These are phyloP conservation scores for Penicillium oxalicum DNA, from an alignment of 2,329 filamentous ascomycete genomes.

Conservation along the genomic window DNA sequence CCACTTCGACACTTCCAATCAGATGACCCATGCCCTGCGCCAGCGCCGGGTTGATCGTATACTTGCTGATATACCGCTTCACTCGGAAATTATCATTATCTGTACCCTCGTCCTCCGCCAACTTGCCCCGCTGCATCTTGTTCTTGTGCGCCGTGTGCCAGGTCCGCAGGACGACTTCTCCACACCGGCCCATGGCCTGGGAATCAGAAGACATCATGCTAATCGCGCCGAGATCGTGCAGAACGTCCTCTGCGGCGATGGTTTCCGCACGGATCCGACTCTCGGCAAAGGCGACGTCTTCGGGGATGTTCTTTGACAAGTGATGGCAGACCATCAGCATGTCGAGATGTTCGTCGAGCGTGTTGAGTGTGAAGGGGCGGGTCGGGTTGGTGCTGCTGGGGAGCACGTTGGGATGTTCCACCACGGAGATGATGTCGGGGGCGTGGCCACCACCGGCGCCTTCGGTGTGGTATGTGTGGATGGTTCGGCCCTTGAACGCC, in stretches of 20 bases:
- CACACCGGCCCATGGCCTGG: constrained; percentile 94
- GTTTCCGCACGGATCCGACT: constrained; percentile 91
- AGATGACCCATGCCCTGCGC: constrained; percentile 85
- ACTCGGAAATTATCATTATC: constrained; percentile 86
- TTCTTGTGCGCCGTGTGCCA: constrained; percentile 99
- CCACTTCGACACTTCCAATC: constrained; percentile 79
- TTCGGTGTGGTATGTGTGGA: constrained; percentile 96
- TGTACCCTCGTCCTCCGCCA: constrained; percentile 72
- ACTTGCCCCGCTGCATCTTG: constrained; percentile 70
- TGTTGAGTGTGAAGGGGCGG: constrained; percentile 82
- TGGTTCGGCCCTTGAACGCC: constrained; percentile 79
- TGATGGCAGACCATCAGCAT: constrained; percentile 99
- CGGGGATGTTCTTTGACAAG: constrained; percentile 82
- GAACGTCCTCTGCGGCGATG: constrained; percentile 91
- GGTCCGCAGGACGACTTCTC: constrained; percentile 84
- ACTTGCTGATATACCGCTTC: constrained; percentile 90
- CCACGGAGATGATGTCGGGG: constrained; percentile 90
- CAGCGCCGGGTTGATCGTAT: constrained; percentile 89
- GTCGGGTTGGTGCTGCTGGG: constrained; percentile 91
- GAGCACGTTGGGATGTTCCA: constrained; percentile 81
- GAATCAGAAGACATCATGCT: constrained; percentile 96
- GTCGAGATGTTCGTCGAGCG: constrained; percentile 90
- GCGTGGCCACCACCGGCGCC: constrained; percentile 92
- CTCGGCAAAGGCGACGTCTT: constrained; percentile 94
- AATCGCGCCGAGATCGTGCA: constrained; percentile 91